Base-by-base conservation (phyloP, 163 green algal species). In the Trebouxiophyceae sp. region DNA sequence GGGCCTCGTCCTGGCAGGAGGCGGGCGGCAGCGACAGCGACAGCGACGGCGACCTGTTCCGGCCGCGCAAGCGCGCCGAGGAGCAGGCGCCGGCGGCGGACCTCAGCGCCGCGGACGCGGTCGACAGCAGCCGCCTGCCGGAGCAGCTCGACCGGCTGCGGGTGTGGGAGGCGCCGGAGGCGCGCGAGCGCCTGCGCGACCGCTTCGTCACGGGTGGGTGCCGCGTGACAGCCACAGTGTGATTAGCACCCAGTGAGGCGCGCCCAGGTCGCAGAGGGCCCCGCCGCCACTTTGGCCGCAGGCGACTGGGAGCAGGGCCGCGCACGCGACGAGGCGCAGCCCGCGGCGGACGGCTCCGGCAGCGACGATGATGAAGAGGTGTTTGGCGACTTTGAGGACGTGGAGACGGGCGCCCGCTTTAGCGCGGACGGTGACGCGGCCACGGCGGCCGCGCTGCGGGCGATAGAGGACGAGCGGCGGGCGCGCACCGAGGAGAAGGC, bases 311-410 rank as follows among this genome's bases (percentile, higher is more conserved):
- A 74, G 28, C 81, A 82, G 55, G 90, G 47, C 23, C 19, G 23
- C 12, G 47, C 47, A 80, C 31, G 74, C 81, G 63, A 72, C 68
- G 39, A 24, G 1, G 74, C 76, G 22, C 46, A 65, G 3, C n/a
- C n/a, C n/a, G 81, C 82, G 1, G 62, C 59, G 28, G 75, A 74
- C 0, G 67, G 47, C 3, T 68, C 64, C 1, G 80, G 85, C 22
- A 74, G 72, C n/a, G 69, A 65, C 44, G 68, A 70, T 12, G 78
- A 82, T 33, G 77, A 76, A 5, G 91, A 96, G 32, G 85, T 93
- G 30, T 96, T 86, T 76, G 93, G 90, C 0, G 92, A 98, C 33
- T 97, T 98, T 81, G 89, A 97, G 75, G 93, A 99, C 71, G 44
- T 99, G 47, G 93, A 99, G 75, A 86, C 83, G 1, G 93, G 86